Evolutionary conservation across 352 stramenopile species (phyloP), one percentile per base, ranked within the genome.

Genomic region (Phytophthora brassicae): DNA sequence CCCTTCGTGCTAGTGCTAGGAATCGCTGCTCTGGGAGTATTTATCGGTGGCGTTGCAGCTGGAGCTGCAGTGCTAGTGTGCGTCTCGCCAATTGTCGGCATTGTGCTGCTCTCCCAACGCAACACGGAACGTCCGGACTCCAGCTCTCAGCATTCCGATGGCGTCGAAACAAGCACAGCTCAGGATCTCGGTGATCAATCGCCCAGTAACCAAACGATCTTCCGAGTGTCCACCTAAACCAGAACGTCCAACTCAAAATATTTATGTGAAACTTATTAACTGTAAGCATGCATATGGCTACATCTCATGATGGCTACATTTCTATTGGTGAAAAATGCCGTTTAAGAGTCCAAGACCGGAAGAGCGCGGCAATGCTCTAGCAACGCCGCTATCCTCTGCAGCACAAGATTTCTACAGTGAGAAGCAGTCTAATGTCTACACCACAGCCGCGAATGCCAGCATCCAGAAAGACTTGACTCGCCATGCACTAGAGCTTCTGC

Each of bases 401-500:
- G 81, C 77, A 1, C 69, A 72, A 8, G 43, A 70, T 42, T 93
- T 89, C 68, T 93, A 93, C 62, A 79, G 75, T 19, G 57, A 75
- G 2, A 69, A 66, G 31, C 80, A 91, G 64, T 88, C 81, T 1
- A 68, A 29, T n/a, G 65, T 52, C n/a, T 93, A 93, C 72, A 90
- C 83, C 45, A 88, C 84, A 33, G 61, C 66, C 11, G 71, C 79
- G 39, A 93, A 93, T 45, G 69, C 75, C 20, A 66, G 45, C 29
- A 93, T 93, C 52, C 84, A 93, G 59, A 73, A 64, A 28, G 80
- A 93, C 41, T 59, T 93, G 42, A 90, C 80, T 23, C 55, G 63
- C 19, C 82, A 90, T 39, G 79, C 84, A 7, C 75, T 91, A 36
- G 76, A 87, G 57, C 60, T 93, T 24, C 47, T 84, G 41, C 42